Conservation (phyloP, 129 eudicot species). For the Chrysanthemum lavandulifolium region DNA sequence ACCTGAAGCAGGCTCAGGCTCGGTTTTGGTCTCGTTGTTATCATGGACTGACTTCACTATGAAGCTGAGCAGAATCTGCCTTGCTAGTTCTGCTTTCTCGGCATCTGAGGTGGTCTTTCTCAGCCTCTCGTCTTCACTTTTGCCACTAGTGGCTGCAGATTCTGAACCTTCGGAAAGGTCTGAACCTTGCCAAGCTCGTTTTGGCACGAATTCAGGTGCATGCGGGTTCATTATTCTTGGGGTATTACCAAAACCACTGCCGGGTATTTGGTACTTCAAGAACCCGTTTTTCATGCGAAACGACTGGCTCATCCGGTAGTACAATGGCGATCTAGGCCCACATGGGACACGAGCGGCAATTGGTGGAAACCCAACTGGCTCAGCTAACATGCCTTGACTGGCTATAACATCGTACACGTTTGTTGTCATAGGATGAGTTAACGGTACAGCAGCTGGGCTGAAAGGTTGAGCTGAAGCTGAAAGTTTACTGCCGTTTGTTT, state of each 20-base stretch:
- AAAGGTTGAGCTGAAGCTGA: conserved; percentile 96
- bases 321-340: conserved; percentile 91
- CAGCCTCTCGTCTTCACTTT: conserved; percentile 42
- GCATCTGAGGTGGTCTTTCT: conserved; percentile 67
- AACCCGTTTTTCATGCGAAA: conserved; percentile 56
- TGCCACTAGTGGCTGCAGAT: conserved; percentile 23
- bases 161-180: conserved; percentile 40
- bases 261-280: conserved; percentile 57
- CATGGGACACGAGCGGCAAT: conserved; percentile 90
- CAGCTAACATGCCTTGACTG: conserved; percentile 64
- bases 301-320: conserved; percentile 59
- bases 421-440: conserved; percentile 45
- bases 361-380: conserved; percentile 84
- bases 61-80: conserved; percentile 93
- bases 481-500: conserved; percentile 76
- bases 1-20: conserved; percentile 35
- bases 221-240: conserved; percentile 84
- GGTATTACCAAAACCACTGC: conserved; percentile 41
- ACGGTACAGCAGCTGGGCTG: conserved; percentile 62
- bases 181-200: conserved; percentile 58
- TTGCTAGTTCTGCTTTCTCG: conserved; percentile 89
- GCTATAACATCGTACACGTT: conserved; percentile 60
- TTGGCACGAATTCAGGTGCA: conserved; percentile 91
- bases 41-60: conserved; percentile 80
- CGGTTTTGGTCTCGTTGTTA: conserved; percentile 45